Percentiles rank a stretch among this genome's conserved stretches.
Evolutionary conservation across 2,329 filamentous ascomycete species (phyloP).

Genomic region (Microsporum audouinii): DNA sequence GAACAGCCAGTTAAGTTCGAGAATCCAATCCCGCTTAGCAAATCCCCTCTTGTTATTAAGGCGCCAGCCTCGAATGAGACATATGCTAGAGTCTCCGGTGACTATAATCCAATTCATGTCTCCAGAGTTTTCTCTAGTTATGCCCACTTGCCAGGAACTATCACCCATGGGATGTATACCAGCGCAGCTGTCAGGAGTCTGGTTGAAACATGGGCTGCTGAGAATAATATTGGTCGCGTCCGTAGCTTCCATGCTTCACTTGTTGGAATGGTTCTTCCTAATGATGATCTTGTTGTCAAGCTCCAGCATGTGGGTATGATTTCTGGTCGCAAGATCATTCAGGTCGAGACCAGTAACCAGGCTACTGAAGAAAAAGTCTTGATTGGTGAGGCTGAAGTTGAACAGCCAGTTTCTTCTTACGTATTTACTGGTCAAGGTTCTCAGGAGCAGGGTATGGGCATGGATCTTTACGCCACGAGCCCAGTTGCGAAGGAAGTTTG

Average conservation of each 20-base stretch:
- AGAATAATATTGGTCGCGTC: constrained; percentile 95
- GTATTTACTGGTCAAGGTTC: constrained; percentile 98
- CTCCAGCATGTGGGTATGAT: constrained; percentile 97
- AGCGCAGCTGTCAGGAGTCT: constrained; percentile 91
- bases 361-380: constrained; percentile 95
- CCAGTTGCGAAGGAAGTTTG: constrained; percentile 92
- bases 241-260: constrained; percentile 93
- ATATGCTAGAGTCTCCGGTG: constrained; percentile 91
- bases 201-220: constrained; percentile 96
- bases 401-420: constrained; percentile 92
- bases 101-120: constrained; percentile 98
- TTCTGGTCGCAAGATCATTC: constrained; percentile 96
- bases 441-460: constrained; percentile 98
- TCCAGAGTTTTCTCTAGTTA: constrained; percentile 94
- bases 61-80: constrained; percentile 95
- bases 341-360: constrained; percentile 90
- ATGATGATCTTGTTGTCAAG: constrained; percentile 89
- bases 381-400: constrained; percentile 88
- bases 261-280: constrained; percentile 97
- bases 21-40: constrained; percentile 90
- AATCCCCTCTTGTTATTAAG: constrained; percentile 74
- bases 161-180: constrained; percentile 99
- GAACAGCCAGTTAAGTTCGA: constrained; percentile 97
- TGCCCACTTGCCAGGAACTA: constrained; percentile 88
- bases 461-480: constrained; percentile 94